These are phyloP conservation scores for Rutstroemia sydowiana DNA, from an alignment of 2,329 filamentous ascomycete genomes.

Conservation along the genomic window DNA sequence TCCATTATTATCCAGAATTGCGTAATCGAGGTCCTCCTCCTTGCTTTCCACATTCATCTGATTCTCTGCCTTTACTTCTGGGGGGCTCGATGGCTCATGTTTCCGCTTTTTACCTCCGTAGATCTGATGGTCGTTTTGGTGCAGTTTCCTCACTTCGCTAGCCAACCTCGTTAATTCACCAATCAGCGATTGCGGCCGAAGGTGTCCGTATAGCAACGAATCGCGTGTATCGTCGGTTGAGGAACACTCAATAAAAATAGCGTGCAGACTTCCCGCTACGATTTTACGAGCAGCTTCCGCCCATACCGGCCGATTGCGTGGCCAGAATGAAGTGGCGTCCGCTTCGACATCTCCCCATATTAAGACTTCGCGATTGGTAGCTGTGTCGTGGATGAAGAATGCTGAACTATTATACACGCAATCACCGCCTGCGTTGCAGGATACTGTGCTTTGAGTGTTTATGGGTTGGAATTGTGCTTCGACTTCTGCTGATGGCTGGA, in stretches of 20 bases:
- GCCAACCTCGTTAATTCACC: slow-evolving; percentile 71
- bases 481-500: background rate
- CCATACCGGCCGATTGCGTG: slow-evolving; percentile 80
- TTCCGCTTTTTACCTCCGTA: background rate
- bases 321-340: slow-evolving; percentile 73
- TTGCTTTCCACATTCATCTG: background rate
- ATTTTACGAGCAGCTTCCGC: slow-evolving; percentile 82
- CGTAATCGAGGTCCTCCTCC: background rate
- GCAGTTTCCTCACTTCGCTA: slow-evolving; percentile 20
- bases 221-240: slow-evolving; percentile 77
- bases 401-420: slow-evolving; percentile 85
- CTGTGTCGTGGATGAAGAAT: slow-evolving; percentile 79
- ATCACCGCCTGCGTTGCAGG: background rate
- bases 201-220: slow-evolving; percentile 76
- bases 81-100: too few relatives aligned
- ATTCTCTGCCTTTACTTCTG: background rate
- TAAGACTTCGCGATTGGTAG: slow-evolving; percentile 68
- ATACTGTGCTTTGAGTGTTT: background rate
- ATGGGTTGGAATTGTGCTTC: background rate
- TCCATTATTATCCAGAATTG: background rate
- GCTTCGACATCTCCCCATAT: slow-evolving; percentile 96
- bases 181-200: slow-evolving; percentile 76
- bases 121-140: background rate
- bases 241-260: slow-evolving; percentile 92
- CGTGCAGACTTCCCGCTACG: slow-evolving; percentile 60